Evolutionary conservation across 2,329 filamentous ascomycete species (phyloP).

Genomic region (Pseudogymnoascus sp.): DNA sequence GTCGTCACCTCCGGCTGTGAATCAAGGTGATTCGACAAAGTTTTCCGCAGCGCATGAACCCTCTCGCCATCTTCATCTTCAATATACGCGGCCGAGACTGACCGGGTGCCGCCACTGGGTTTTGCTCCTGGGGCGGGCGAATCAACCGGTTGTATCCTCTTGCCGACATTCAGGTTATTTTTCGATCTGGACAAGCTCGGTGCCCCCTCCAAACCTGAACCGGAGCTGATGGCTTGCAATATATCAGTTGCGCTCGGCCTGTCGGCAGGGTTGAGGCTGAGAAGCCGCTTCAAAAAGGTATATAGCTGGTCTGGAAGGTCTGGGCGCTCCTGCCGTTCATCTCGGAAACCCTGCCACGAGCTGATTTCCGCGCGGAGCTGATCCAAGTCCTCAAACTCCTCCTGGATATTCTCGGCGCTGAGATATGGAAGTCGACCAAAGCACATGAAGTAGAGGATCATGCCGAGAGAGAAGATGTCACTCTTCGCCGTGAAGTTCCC

Average conservation of each 20-base stretch:
- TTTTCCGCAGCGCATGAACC: neutral
- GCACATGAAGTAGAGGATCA: constrained; percentile 98
- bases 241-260: constrained; percentile 84
- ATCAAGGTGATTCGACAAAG: neutral
- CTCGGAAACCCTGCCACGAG: constrained; percentile 78
- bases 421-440: constrained; percentile 82
- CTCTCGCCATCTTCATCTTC: constrained; percentile 20
- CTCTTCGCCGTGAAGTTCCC: constrained; percentile 96
- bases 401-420: constrained; percentile 74
- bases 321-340: constrained; percentile 62
- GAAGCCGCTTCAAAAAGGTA: constrained; percentile 67
- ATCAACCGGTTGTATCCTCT: constrained; percentile 26
- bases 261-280: constrained; percentile 67
- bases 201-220: constrained; percentile 1
- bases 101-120: constrained; percentile 20
- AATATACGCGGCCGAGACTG: constrained; percentile 22
- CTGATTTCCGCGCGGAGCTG: constrained; percentile 76
- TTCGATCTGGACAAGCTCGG: neutral
- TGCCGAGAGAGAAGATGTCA: constrained; percentile 94
- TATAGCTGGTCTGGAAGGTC: constrained; percentile 85
- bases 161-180: constrained; percentile 12
- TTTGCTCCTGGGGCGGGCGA: constrained; percentile 22
- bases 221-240: constrained; percentile 34
- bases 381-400: constrained; percentile 88
- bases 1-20: neutral